Evolutionary conservation across 441 rosid species (phyloP), one percentile per base, ranked within the genome.

Genomic region (Corymbia citriodora): DNA sequence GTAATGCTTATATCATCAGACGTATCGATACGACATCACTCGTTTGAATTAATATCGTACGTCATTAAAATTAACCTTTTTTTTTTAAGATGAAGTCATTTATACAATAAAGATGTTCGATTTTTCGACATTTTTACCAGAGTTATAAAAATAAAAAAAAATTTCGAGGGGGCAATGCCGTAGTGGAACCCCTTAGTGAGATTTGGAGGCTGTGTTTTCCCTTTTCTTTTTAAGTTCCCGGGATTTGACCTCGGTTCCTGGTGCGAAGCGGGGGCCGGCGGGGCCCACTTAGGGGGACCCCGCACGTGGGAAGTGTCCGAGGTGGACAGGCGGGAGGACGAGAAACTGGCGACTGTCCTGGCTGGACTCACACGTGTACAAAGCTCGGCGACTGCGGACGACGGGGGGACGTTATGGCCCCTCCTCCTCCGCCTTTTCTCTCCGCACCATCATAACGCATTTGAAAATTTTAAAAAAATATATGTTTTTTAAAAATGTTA

Each of bases 351-450:
- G 86, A 79, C 50, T 70, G 25, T 40, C 82, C 82, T 33, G 88
- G 88, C 14, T 50, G 72, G 12, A 33, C 40, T 52, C 36, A 91
- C 96, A 94, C 94, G 93, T 93, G 95, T 92, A 89, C 52, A 27
- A n/a, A 23, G 68, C 61, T 91, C 50, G 72, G 82, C 92, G 90
- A 81, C 57, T 91, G 89, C 65, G 91, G 90, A 85, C 89, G 88
- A 88, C 10, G 79, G 16, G 65, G 65, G 45, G 79, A 9, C 79
- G 45, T 33, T 33, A 33, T 31, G 45, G 45, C 82, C 50, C 81
- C 49, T 49, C 7, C 27, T 19, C 2, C 82, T 10, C 27, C 3
- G 9, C 81, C 81, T 18, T 33, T 33, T 70, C 23, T 19, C 82
- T 6, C 27, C 85, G 29, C 93, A 87, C 87, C 91, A 90, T 89